Conservation (phyloP, 345 rosid genomes). For the Populus pruinosa region DNA sequence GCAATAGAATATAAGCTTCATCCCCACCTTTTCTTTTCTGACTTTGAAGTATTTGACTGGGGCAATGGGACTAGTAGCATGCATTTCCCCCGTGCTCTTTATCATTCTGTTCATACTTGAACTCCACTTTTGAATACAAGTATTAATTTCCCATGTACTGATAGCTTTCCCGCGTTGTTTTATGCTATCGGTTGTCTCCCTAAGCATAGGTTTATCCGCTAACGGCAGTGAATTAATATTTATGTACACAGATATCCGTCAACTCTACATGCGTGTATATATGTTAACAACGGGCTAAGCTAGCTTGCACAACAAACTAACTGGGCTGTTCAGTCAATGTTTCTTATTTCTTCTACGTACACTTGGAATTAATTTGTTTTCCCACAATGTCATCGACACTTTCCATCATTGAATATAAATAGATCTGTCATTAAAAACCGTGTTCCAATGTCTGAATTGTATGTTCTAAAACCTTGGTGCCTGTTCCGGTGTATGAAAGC, state of each 20-base stretch:
- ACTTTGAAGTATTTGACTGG: background rate
- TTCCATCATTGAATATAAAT: background rate
- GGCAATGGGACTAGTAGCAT: background rate
- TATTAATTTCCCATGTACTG: background rate
- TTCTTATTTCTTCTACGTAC: background rate
- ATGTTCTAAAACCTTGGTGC: background rate
- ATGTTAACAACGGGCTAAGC: background rate
- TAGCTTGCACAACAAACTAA: background rate
- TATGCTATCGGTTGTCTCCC: background rate
- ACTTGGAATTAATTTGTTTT: background rate
- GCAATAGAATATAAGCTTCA: background rate
- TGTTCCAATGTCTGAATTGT: background rate
- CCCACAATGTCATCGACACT: background rate
- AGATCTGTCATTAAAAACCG: background rate
- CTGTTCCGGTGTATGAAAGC: background rate
- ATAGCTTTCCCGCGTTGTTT: background rate
- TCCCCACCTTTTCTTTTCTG: constrained; percentile 1
- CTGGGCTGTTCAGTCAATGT: background rate
- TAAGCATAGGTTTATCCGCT: no score
- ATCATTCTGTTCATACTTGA: background rate
- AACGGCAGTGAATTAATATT: no score
- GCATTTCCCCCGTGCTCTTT: constrained; percentile 1
- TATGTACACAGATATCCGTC: no score
- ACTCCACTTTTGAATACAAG: background rate
- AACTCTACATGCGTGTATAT: background rate